These are phyloP conservation scores for Botrytis byssoidea DNA, from an alignment of 2,329 filamentous ascomycete species.

Conservation along the genomic window DNA sequence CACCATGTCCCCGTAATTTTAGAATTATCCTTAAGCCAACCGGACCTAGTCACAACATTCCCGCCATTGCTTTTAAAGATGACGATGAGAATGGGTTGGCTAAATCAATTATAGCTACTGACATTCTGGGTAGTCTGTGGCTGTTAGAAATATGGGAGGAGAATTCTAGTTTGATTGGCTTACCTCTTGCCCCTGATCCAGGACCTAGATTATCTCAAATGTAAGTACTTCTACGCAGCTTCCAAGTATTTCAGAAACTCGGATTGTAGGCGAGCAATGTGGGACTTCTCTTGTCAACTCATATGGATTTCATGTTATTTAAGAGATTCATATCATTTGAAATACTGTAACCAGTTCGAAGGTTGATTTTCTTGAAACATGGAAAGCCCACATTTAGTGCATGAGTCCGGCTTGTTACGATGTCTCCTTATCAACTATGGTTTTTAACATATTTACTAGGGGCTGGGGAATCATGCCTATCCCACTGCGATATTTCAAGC, in stretches of 20 bases:
- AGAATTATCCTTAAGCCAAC: conserved; percentile 24
- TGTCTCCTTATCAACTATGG: not conserved
- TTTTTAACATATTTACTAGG: conserved; percentile 18
- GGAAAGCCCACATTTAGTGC: not conserved
- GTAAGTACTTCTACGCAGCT: not conserved
- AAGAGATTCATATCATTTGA: not conserved
- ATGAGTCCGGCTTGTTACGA: not conserved
- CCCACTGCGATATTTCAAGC: conserved; percentile 29
- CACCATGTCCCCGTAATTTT: conserved; percentile 21
- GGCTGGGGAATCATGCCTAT: conserved; percentile 36
- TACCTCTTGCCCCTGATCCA: not conserved
- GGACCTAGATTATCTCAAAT: not conserved
- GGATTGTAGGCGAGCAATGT: not conserved
- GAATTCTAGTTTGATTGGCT: not conserved
- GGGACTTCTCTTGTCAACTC: not conserved
- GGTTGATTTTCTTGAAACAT: not conserved
- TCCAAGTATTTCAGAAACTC: not conserved
- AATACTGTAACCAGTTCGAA: not conserved
- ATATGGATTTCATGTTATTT: not conserved
- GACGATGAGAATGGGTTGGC: conserved; percentile 28
- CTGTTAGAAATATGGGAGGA: conserved; percentile 8
- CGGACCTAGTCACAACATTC: conserved; percentile 31
- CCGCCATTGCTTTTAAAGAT: conserved; percentile 34
- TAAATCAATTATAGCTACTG: conserved; percentile 31
- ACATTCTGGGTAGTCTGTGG: conserved; percentile 32